Base-by-base conservation (phyloP, 176 grass and related monocot species). In the Microstegium vimineum region DNA sequence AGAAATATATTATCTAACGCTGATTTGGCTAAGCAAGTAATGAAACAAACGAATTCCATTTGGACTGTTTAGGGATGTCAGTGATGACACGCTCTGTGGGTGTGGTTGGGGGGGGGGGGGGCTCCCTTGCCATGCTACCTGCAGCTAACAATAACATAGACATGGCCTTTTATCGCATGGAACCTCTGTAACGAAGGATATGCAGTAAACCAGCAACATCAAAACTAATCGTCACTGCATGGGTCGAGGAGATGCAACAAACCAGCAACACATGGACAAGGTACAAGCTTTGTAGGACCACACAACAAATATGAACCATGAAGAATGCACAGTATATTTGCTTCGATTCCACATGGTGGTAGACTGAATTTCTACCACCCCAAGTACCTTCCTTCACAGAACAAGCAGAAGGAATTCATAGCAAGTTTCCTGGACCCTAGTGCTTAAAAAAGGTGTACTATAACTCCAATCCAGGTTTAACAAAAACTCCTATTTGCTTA, bases 401-500 rank as follows among this genome's bases (percentile, higher is more conserved):
- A 64, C 72, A 85, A 81, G 33, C 18, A 62, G 25, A 71, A 43
- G 22, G 23, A 18, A 14, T 59, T 15, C 68, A 79, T 6, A 85
- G 31, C 45, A 75, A 75, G 38, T 79, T 66, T 38, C 37, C 20
- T 71, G 28, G 38, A 35, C 10, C 35, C 27, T 72, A 13, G 40
- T 49, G 5, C 8, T 77, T 26, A 71, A 78, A 36, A 10, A 27
- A 47, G 54, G 7, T 30, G 22, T 75, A 80, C 6, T 54, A 43
- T 61, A 62, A 67, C 47, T 9, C 42, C 76, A 85, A 86, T 86
- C 45, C 73, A 80, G 18, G 69, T 67, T 71, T 70, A 85, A 45
- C 82, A 63, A 81, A 66, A 8, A 57, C 52, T 57, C 52, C 22
- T 10, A 71, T 71, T 56, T 75, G 46, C 17, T 35, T 66, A 16